phyloP scores from a whole-genome alignment of 1,284 basidiomycete genomes.

The Leucoagaricus sp. region DNA sequence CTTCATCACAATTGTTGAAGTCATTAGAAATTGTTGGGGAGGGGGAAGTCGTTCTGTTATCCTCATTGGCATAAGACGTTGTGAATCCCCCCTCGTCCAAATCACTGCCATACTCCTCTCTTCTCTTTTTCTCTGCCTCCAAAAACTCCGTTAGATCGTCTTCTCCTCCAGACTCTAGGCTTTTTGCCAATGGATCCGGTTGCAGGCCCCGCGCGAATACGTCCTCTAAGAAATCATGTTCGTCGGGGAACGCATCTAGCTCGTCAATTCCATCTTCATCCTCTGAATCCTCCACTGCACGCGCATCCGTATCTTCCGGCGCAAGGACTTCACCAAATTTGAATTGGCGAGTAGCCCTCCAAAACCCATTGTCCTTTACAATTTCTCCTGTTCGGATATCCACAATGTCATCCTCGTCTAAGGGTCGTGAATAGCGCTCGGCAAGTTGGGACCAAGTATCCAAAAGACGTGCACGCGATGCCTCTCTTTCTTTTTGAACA shows the following conservation, averaged over 20 bases:
- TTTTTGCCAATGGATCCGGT: constrained; percentile 3
- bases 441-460: constrained; percentile 67
- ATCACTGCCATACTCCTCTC: constrained; percentile 45
- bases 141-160: constrained; percentile 67
- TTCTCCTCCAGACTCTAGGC: constrained; percentile 50
- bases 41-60: constrained; percentile 6
- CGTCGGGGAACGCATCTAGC: constrained; percentile 28
- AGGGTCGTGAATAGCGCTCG: constrained; percentile 59
- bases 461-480: constrained; percentile 55
- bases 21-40: constrained; percentile 12
- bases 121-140: constrained; percentile 56
- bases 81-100: constrained; percentile 25
- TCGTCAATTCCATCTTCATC: constrained; percentile 40
- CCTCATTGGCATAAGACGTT: not conserved
- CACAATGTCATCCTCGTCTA: constrained; percentile 78
- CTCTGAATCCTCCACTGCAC: constrained; percentile 30
- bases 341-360: constrained; percentile 42
- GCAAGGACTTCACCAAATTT: constrained; percentile 29
- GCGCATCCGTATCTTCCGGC: constrained; percentile 31
- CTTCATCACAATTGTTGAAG: constrained; percentile 13
- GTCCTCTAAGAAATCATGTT: constrained; percentile 29
- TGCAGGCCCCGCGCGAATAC: constrained; percentile 30
- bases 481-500: constrained; percentile 54
- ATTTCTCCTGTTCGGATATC: constrained; percentile 60
- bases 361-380: constrained; percentile 66